A percentile compares a stretch with the other conserved stretches of the same genome.
These are phyloP conservation scores for Claviceps arundinis DNA, from an alignment of 2,329 filamentous ascomycete species.

Conservation along the genomic window DNA sequence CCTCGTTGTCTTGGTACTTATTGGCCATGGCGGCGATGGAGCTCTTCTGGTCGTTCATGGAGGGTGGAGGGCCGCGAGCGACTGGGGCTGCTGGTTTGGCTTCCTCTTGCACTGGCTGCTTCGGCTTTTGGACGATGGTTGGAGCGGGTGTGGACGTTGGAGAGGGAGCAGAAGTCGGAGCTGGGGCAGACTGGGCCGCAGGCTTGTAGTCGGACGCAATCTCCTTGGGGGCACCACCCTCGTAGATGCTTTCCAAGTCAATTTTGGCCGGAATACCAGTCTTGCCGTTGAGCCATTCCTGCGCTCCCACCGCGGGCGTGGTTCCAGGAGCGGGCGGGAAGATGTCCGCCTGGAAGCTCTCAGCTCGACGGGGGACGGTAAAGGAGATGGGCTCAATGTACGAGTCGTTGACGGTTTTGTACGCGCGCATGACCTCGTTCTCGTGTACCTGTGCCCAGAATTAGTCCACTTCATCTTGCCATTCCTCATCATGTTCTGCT, in stretches of 20 bases:
- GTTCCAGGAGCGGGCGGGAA: conserved; percentile 74
- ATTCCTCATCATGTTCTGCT: not conserved
- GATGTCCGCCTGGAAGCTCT: conserved; percentile 94
- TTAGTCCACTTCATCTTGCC: conserved; percentile 9
- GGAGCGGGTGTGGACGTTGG: conserved; percentile 17
- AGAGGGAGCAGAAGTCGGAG: conserved; percentile 14
- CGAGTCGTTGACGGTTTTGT: conserved; percentile 89
- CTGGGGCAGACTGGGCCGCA: conserved; percentile 29
- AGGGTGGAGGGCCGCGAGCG: conserved; percentile 40
- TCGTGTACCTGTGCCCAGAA: conserved; percentile 55
- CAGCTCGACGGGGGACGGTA: conserved; percentile 83
- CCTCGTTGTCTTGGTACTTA: conserved; percentile 67
- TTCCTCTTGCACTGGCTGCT: conserved; percentile 19
- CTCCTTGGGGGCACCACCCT: conserved; percentile 68
- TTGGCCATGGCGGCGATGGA: conserved; percentile 76
- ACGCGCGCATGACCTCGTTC: conserved; percentile 89
- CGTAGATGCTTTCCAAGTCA: conserved; percentile 82
- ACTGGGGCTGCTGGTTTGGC: conserved; percentile 34
- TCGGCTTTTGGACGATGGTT: conserved; percentile 27
- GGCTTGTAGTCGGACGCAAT: conserved; percentile 57
- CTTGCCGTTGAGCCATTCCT: conserved; percentile 81
- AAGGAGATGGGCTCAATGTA: conserved; percentile 98
- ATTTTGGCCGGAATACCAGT: conserved; percentile 79
- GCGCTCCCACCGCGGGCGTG: conserved; percentile 66
- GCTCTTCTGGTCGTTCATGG: conserved; percentile 71